A percentile compares a stretch with the other conserved stretches of the same genome.
Evolutionary conservation across 768 basidiomycete species (phyloP).

Genomic region (Tylopilus rubrobrunneus): DNA sequence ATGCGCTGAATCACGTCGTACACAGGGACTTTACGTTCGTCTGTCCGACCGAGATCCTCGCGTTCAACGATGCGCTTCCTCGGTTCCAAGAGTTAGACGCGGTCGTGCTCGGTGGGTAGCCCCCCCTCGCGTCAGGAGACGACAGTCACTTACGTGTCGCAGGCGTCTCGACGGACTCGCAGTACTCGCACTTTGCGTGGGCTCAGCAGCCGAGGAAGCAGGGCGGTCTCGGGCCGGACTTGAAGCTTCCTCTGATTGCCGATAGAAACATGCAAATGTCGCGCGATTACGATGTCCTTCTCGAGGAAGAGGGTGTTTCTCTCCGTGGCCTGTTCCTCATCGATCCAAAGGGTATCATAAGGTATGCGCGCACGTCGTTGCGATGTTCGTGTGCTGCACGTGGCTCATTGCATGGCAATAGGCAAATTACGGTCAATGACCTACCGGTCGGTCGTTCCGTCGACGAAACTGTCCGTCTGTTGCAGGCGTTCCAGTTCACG

Average conservation of each 20-base stretch:
- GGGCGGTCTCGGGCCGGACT: slow-evolving; percentile 87
- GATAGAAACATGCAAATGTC: slow-evolving; percentile 78
- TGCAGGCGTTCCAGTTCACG: slow-evolving; percentile 92
- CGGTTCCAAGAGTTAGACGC: slow-evolving; percentile 73
- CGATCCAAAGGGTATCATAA: slow-evolving; percentile 74
- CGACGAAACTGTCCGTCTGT: slow-evolving; percentile 84
- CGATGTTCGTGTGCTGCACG: not conserved
- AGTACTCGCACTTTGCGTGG: slow-evolving; percentile 88
- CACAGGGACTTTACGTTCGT: slow-evolving; percentile 82
- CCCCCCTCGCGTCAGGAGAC: not conserved
- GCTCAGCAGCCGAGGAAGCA: slow-evolving; percentile 74
- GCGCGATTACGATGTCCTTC: slow-evolving; percentile 81
- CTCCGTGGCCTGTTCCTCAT: slow-evolving; percentile 86
- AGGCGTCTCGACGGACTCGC: slow-evolving; percentile 87
- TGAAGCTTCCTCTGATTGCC: slow-evolving; percentile 79
- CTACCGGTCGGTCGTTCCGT: slow-evolving; percentile 94
- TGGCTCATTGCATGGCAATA: slow-evolving; percentile 22
- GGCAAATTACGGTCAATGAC: slow-evolving; percentile 88
- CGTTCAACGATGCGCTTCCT: slow-evolving; percentile 85
- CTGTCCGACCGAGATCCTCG: slow-evolving; percentile 94
- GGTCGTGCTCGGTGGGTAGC: slow-evolving; percentile 63
- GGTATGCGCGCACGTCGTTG: slow-evolving; percentile 34
- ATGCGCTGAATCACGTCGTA: not conserved
- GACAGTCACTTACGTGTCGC: not conserved
- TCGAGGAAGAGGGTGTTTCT: slow-evolving; percentile 85